phyloP scores from a whole-genome alignment of 176 grass and related monocot species.

The Areca catechu region DNA sequence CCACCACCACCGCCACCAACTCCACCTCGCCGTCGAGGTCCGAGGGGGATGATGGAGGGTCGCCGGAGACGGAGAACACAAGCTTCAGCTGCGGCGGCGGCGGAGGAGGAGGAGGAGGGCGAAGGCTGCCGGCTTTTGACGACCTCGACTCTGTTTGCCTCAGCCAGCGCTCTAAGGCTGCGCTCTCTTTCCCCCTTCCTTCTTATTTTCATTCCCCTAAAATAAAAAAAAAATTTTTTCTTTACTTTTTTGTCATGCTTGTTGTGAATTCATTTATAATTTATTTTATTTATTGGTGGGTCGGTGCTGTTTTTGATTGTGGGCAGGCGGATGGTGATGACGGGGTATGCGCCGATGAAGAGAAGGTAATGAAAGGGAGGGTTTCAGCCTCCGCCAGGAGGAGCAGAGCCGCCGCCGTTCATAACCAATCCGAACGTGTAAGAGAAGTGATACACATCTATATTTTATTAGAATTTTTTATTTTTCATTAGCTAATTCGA shows the following conservation, averaged over 20 bases:
- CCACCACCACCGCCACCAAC: conserved; percentile 51
- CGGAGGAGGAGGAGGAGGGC: too few species aligned
- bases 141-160: conserved; percentile 47
- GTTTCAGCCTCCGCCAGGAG: conserved; percentile 55
- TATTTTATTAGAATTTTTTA: too few species aligned
- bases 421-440: conserved; percentile 98
- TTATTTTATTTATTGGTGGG: too few species aligned
- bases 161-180: conserved; percentile 56
- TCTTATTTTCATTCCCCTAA: too few species aligned
- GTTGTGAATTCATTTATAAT: too few species aligned
- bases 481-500: too few species aligned
- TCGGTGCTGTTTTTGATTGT: too few species aligned
- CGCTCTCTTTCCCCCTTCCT: not conserved
- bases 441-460: conserved; percentile 9
- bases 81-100: conserved; percentile 38
- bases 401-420: conserved; percentile 56
- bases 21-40: conserved; percentile 34
- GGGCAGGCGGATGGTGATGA: too few species aligned
- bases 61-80: conserved; percentile 62
- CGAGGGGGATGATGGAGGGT: conserved; percentile 34
- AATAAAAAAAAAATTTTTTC: not conserved
- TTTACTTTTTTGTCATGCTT: too few species aligned
- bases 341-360: conserved; percentile 39
- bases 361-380: conserved; percentile 32
- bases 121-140: too few species aligned